A percentile compares a stretch with the other conserved stretches of the same genome.
phyloP scores from a whole-genome alignment of 2,329 filamentous ascomycete species.

The Fusarium pseudograminearum region DNA sequence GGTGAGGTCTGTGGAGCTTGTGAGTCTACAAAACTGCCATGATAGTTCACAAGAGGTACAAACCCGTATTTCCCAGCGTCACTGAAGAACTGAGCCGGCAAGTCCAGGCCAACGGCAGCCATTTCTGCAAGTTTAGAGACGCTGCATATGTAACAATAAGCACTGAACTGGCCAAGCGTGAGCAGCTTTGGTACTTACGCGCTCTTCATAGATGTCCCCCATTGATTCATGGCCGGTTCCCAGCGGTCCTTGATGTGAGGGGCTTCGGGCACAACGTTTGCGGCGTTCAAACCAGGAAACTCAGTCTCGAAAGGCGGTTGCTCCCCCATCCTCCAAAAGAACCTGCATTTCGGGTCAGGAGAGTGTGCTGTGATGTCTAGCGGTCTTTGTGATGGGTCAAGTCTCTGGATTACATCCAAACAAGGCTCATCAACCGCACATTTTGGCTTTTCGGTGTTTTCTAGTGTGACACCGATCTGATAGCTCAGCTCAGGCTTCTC shows the following conservation, averaged over 20 bases:
- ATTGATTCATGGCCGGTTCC: slow-evolving; percentile 66
- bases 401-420: slow-evolving; percentile 66
- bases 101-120: slow-evolving; percentile 67
- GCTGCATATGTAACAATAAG: slow-evolving; percentile 45
- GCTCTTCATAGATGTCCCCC: slow-evolving; percentile 71
- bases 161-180: not conserved
- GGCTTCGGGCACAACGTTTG: slow-evolving; percentile 66
- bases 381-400: slow-evolving; percentile 66
- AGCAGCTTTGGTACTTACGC: slow-evolving; percentile 57
- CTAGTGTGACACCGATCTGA: slow-evolving; percentile 72
- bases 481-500: slow-evolving; percentile 70
- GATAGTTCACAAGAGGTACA: not conserved
- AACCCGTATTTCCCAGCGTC: slow-evolving; percentile 68
- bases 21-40: not conserved
- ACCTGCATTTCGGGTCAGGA: slow-evolving; percentile 72
- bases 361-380: slow-evolving; percentile 68
- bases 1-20: slow-evolving; percentile 61
- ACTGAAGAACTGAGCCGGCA: slow-evolving; percentile 65
- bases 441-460: slow-evolving; percentile 73
- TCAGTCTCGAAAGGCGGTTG: slow-evolving; percentile 64
- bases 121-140: slow-evolving; percentile 70
- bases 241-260: slow-evolving; percentile 63
- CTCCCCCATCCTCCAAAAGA: slow-evolving; percentile 72
- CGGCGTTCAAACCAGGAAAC: slow-evolving; percentile 67
- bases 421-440: slow-evolving; percentile 73